Percentiles rank a stretch among this genome's conserved stretches.
Evolutionary conservation across 805 yeast species (phyloP).

Genomic region (Suhomyces sp.): DNA sequence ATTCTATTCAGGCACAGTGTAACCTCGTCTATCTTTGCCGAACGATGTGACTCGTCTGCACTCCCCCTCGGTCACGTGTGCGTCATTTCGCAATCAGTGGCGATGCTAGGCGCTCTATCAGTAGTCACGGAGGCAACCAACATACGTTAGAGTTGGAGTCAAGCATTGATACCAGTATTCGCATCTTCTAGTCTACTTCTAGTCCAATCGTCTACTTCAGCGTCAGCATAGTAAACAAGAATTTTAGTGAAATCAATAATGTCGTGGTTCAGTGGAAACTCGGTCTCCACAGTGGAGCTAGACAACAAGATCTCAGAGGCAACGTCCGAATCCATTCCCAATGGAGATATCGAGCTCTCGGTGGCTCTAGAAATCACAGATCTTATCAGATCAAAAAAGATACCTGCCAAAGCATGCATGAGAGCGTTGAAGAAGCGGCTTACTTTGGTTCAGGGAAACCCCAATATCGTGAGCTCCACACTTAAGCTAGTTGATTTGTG

Average conservation of each 20-base stretch:
- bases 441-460: slow-evolving; percentile 57
- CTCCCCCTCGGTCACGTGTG: not conserved
- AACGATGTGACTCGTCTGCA: not conserved
- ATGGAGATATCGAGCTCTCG: slow-evolving; percentile 78
- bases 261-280: slow-evolving; percentile 51
- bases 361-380: slow-evolving; percentile 83
- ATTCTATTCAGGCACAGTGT: not conserved
- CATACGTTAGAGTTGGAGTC: not conserved
- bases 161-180: not conserved
- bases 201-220: too few species aligned
- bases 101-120: not conserved
- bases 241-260: slow-evolving; percentile 17
- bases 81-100: not conserved
- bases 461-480: slow-evolving; percentile 73
- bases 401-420: slow-evolving; percentile 80
- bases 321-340: slow-evolving; percentile 86
- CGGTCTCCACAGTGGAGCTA: slow-evolving; percentile 37
- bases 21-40: not conserved
- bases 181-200: not conserved
- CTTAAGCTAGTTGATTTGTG: slow-evolving; percentile 80
- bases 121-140: not conserved
- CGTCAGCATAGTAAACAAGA: not conserved
- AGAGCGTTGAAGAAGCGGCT: slow-evolving; percentile 75
- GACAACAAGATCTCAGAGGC: slow-evolving; percentile 71
- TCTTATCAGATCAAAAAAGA: slow-evolving; percentile 73